A percentile compares a stretch with the other conserved stretches of the same genome.
Conservation (phyloP, 352 stramenopile species). For the Phytophthora hybrid region DNA sequence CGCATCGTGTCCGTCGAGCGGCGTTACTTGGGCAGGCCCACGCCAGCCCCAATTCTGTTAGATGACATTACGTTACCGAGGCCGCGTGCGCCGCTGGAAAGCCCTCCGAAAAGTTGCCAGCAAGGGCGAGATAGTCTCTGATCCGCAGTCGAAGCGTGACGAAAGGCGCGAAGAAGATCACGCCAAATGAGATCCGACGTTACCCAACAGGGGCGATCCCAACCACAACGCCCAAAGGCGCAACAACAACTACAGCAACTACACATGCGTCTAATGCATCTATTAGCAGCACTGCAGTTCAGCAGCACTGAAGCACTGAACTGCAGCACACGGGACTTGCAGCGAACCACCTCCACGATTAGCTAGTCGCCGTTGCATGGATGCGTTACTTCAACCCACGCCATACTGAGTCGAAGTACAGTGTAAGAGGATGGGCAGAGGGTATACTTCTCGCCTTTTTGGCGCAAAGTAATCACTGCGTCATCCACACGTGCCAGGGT, state of each 20-base stretch:
- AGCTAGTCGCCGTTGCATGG: constrained; percentile 1
- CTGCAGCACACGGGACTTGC: too few relatives aligned
- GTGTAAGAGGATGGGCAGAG: not conserved
- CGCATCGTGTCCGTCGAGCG: not conserved
- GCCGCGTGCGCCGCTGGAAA: not conserved
- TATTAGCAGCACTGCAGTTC: too few relatives aligned
- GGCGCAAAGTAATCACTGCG: not conserved
- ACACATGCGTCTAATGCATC: too few relatives aligned
- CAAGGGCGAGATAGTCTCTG: not conserved
- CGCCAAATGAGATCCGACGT: not conserved
- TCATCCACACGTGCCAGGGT: not conserved
- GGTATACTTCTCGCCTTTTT: not conserved
- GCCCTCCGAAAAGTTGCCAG: not conserved
- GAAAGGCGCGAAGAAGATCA: not conserved
- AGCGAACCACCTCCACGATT: not conserved
- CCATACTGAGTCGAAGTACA: not conserved
- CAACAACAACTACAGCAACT: not conserved
- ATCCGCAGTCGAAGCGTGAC: not conserved
- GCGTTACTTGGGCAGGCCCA: not conserved
- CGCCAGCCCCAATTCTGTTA: not conserved
- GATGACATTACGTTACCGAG: not conserved
- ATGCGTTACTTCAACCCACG: not conserved
- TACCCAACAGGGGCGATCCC: not conserved
- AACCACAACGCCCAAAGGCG: too few relatives aligned
- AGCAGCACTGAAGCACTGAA: too few relatives aligned